Base-by-base conservation (phyloP, 768 basidiomycete genomes). In the Ramaria sp. region DNA sequence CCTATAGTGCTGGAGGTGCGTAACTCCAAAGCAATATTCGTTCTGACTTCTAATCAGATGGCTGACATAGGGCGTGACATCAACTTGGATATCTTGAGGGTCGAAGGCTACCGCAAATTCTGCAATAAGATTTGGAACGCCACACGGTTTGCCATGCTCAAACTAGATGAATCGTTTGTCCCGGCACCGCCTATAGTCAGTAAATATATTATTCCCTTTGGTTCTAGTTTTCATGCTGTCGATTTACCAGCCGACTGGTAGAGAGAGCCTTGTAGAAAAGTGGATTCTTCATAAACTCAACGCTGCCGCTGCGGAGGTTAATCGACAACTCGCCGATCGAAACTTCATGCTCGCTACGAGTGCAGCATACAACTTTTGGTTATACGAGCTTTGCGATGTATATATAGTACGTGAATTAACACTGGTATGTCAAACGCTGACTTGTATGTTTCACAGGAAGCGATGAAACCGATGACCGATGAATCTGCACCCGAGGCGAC, bases 111-210 rank as follows among this genome's bases (percentile, higher is more conserved):
- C 71, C 84, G 96, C 70, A 98, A 98, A 71, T 99, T 99, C 76
- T 98, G 96, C 75, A 99, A 99, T 75, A 98, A 98, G 76, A 83
- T 98, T 27, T 98, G 95, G 79, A 99, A 99, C 67, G 96, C 96
- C 1, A 97, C 93, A 49, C 94, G 94, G 71, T 98, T 99, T 64
- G 95, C 94, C n/a, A 92, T 98, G 88, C 82, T 97, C 69, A 95
- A 95, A 73, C 76, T 99, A 33, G 93, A 92, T 57, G 82, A 82
- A 41, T 70, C 75, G 42, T 98, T 96, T 63, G 81, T 86, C 31
- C 92, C 95, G 15, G 75, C 81, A 59, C 72, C 82, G 1, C 72
- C 82, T 12, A 82, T 86, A 78, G 93, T 89, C 58, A 47, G 75
- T 63, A 2, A 4, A 54, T 37, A 30, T 41, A 3, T 11, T 19